A percentile compares a stretch with the other conserved stretches of the same genome.
These are phyloP conservation scores for Solanum sparsipilum DNA, from an alignment of 257 asterid genomes.

Conservation along the genomic window DNA sequence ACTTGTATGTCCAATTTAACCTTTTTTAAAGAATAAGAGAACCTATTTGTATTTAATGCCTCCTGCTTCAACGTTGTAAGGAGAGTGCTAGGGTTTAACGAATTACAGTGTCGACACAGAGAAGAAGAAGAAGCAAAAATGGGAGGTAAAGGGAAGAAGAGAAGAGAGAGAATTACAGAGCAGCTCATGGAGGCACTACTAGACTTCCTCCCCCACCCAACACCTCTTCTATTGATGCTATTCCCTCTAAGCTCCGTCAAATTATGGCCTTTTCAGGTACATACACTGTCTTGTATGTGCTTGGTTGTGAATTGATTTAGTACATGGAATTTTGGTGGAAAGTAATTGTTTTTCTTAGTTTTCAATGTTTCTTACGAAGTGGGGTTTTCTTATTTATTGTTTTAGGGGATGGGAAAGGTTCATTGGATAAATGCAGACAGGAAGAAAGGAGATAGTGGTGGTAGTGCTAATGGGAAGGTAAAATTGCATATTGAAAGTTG, in stretches of 20 bases:
- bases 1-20: neutral
- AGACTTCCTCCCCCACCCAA: conserved; percentile 89
- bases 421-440: conserved; percentile 5
- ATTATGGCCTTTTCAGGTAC: conserved; percentile 54
- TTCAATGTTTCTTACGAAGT: neutral
- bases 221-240: conserved; percentile 45
- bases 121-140: conserved; percentile 6
- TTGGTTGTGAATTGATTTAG: neutral
- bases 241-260: conserved; percentile 74
- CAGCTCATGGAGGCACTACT: conserved; percentile 55
- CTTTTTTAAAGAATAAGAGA: neutral
- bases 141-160: conserved; percentile 79
- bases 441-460: conserved; percentile 10
- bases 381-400: neutral
- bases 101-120: neutral
- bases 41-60: neutral
- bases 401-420: conserved; percentile 5
- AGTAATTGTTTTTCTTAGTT: neutral
- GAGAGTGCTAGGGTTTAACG: neutral
- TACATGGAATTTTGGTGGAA: neutral
- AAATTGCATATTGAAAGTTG: neutral
- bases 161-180: conserved; percentile 75
- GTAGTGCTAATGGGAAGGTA: conserved; percentile 28
- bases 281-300: too few species aligned
- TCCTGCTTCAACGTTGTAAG: neutral